Percentiles rank a stretch among this genome's conserved stretches.
phyloP scores from a whole-genome alignment of 768 basidiomycete genomes.

The Kwoniella dejecticola region DNA sequence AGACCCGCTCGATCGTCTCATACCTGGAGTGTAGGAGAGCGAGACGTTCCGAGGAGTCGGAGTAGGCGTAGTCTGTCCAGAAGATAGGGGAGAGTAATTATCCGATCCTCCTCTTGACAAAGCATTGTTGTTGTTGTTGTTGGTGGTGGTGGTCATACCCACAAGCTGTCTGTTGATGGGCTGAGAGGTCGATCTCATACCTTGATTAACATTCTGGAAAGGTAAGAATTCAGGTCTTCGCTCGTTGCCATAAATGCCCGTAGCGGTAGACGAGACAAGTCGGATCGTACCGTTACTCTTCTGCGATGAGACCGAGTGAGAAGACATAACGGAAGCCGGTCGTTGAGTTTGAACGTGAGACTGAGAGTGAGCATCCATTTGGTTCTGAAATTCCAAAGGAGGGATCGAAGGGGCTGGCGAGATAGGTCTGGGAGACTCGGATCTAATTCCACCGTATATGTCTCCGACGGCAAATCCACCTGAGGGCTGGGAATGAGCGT shows the following conservation, averaged over 20 bases:
- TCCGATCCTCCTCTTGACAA: conserved; percentile 25
- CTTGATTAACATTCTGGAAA: conserved; percentile 1
- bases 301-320: conserved; percentile 8
- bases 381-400: conserved; percentile 35
- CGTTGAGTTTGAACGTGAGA: too few relatives aligned
- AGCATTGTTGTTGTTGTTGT: not conserved
- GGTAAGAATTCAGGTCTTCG: conserved; percentile 23
- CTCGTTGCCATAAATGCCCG: not conserved
- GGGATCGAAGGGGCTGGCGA: conserved; percentile 31
- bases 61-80: conserved; percentile 24
- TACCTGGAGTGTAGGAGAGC: conserved; percentile 6
- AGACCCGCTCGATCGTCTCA: conserved; percentile 9
- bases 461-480: not conserved
- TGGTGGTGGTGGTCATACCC: not conserved
- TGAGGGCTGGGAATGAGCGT: conserved; percentile 22
- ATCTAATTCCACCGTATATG: conserved; percentile 2
- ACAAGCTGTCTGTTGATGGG: conserved; percentile 26
- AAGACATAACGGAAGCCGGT: not conserved
- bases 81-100: conserved; percentile 23
- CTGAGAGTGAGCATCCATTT: not conserved
- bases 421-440: conserved; percentile 11
- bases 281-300: conserved; percentile 23
- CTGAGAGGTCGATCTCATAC: conserved; percentile 14
- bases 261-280: conserved; percentile 18
- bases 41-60: conserved; percentile 18